Evolutionary conservation across 2,329 filamentous ascomycete genomes (phyloP), one percentile per base, ranked within the genome.

Genomic region (Tetracladium maxilliforme): DNA sequence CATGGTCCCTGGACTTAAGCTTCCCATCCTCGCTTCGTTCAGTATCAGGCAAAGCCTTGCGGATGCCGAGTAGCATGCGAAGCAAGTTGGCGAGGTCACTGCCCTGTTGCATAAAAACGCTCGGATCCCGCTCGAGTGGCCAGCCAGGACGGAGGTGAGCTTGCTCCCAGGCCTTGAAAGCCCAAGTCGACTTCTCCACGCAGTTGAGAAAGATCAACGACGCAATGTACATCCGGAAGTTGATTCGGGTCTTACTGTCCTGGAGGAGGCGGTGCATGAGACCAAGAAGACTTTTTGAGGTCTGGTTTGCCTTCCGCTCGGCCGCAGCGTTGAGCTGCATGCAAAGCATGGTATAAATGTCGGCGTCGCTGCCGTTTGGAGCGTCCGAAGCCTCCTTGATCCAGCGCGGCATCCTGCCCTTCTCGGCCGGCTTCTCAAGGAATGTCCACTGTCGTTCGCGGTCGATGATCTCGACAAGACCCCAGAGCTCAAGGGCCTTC

Each of bases 151-250:
- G 58, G 19, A 73, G 56, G 24, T 64, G 62, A 28, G 68, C 60
- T 40, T 74, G 65, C 36, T 74, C 69, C 69, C 70, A 77, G 3
- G 66, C 69, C 33, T 73, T 72, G 49, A 75, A 75, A 1, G 67
- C 64, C 71, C 70, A 77, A 0, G 70, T 75, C 0, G 68, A 70
- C 48, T 75, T 76, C 41, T 77, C 71, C 10, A 75, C 56, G 34
- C 68, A 73, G 39, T 72, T 73, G 23, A 76, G 58, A 32, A 75
- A 63, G 27, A 76, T 63, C 28, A 76, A 45, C 4, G 66, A 61
- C 4, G 69, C 62, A 13, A 75, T 58, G 37, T 70, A 75, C 47
- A 71, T 64, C 34, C 61, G 61, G 38, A 71, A 72, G 16, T 62
- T 63, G 26, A 69, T 57, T n/a, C n/a, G n/a, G 36, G 61, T 66